Evolutionary conservation across 2,329 filamentous ascomycete genomes (phyloP), one percentile per base, ranked within the genome.

Genomic region (Colletotrichum endophyticum): DNA sequence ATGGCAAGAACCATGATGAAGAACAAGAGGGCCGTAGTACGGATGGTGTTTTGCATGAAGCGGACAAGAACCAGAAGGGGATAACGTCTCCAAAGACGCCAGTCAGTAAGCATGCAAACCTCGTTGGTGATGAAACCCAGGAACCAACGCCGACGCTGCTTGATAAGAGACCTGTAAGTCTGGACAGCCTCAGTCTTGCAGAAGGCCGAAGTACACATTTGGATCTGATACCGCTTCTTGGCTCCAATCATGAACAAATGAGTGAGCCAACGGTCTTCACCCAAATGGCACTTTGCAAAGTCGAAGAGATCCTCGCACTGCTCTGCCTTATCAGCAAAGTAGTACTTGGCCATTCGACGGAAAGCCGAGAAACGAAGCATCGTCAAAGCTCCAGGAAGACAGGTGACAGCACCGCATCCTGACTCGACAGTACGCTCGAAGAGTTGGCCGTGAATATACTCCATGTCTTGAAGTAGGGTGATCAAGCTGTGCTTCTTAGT

Each of bases 211-310:
- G 96, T 98, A 85, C 97, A 98, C 93, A 99, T 96, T 85, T 98
- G 95, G 78, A 99, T 98, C 85, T 99, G 97, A 84, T 98, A 98
- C 56, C 95, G 91, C 84, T 98, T 93, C 87, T 96, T 95, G 61
- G 96, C 96, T 28, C 96, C 96, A 81, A 99, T 97, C 97, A 99
- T 99, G 89, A 99, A 98, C 75, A 99, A 90, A 87, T 99, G 97
- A 2, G 96, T 99, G 73, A 99, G 90, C 96, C 96, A 99, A 78
- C 96, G 91, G 85, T 99, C 97, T 85, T 99, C 97, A 53, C 97
- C 97, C 59, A 99, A 86, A 86, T 99, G 96, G 81, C 95, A 96
- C 86, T 99, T 99, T 73, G 95, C 96, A 83, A 96, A 99, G 83
- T 99, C 96, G 82, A 99, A 99, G 15, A 99, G 89, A 84, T 99